Evolutionary conservation across 2,329 filamentous ascomycete species (phyloP).

Genomic region (Niveomyces coronatus): DNA sequence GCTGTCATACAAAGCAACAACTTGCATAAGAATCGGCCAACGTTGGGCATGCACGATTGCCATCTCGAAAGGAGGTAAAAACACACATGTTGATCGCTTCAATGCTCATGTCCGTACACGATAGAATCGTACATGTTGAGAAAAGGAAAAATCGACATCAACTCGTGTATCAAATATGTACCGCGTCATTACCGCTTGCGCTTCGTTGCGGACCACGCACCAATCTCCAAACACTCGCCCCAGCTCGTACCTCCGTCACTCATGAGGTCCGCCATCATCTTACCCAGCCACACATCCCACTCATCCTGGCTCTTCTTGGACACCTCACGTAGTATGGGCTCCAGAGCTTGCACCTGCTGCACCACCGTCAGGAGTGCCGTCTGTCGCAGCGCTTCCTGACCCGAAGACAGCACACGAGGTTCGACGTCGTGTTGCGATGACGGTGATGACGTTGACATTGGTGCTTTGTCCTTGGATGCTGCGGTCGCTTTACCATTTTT

Average conservation of each 20-base stretch:
- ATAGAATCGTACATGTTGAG: too few relatives aligned
- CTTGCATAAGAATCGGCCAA: too few relatives aligned
- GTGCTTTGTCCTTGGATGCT: constrained; percentile 1
- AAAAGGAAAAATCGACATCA: too few relatives aligned
- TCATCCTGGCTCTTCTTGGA: constrained; percentile 84
- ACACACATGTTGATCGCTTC: not conserved
- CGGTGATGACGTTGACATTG: too few relatives aligned
- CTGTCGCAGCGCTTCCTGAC: constrained; percentile 58
- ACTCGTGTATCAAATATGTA: too few relatives aligned
- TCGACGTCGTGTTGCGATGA: not conserved
- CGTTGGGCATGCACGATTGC: too few relatives aligned
- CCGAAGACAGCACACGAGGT: constrained; percentile 38
- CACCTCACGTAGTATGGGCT: constrained; percentile 69
- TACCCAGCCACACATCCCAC: constrained; percentile 82
- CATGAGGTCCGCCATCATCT: constrained; percentile 77
- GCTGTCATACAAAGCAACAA: too few relatives aligned
- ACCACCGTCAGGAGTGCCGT: constrained; percentile 68
- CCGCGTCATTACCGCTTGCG: constrained; percentile 11
- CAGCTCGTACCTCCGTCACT: constrained; percentile 67
- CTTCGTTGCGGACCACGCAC: constrained; percentile 87
- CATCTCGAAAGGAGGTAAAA: too few relatives aligned
- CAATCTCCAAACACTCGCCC: constrained; percentile 78
- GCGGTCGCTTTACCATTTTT: constrained; percentile 38
- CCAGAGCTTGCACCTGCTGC: constrained; percentile 75
- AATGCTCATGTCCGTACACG: constrained; percentile 5